Base-by-base conservation (phyloP, 441 rosid genomes). In the Gossypium davidsonii region DNA sequence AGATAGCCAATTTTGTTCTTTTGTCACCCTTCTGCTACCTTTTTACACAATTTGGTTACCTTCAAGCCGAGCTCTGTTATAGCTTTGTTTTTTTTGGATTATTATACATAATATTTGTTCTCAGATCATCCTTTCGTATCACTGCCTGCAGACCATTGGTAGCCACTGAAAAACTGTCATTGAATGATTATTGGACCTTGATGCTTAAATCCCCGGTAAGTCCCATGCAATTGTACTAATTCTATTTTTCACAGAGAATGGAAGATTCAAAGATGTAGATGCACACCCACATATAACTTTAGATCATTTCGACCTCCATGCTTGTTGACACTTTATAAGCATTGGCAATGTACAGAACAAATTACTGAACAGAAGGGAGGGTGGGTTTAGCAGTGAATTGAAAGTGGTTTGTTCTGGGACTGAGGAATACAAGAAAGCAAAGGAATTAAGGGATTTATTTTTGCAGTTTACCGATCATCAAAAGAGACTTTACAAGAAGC, bases 131-230 rank as follows among this genome's bases (percentile, higher is more conserved):
- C 23, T 12, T 74, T 68, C 59, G 1, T 53, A 39, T 48, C 64
- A 70, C 34, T 77, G 31, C 68, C 42, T 76, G 74, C 83, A 87
- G 91, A 74, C 89, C 89, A 1, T 87, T 82, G 86, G 78, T 85
- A 39, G 74, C 74, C 42, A 26, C 68, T 53, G 80, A 65, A 61
- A 78, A 55, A 21, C 12, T 81, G 62, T 73, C 61, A 1, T 6
- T 67, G 70, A 34, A 23, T 49, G 74, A 67, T 53, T 20, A 58
- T 34, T 56, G 80, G 74, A 67, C 46, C 56, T 52, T 56, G 56
- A 63, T 74, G 75, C 71, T 77, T 59, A 69, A 63, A 70, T 65
- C 37, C 63, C 77, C 77, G 60, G 90, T 74, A 63, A 74, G 82
- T 39, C 58, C 49, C 21, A 20, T 57, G 21, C 14, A 7, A 12